Conservation (phyloP, 2,329 filamentous ascomycete genomes). For the Penicillium concentricum region DNA sequence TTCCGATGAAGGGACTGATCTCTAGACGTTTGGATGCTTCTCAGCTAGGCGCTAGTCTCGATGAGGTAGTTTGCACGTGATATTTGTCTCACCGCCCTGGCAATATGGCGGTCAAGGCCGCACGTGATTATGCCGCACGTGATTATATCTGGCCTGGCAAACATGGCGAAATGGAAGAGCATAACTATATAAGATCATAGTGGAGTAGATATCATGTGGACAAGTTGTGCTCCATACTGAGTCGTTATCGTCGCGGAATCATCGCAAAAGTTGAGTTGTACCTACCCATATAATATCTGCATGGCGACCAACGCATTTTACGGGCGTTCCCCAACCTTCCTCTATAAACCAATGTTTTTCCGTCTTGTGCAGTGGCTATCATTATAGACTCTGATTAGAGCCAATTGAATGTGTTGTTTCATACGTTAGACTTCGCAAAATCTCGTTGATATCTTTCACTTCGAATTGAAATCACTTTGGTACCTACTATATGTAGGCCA, state of each 20-base stretch:
- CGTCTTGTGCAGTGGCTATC: background rate
- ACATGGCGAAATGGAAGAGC: background rate
- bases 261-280: background rate
- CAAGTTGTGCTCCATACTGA: too few relatives aligned
- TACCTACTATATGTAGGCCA: background rate
- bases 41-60: slow-evolving; percentile 22
- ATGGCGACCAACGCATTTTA: background rate
- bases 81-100: background rate
- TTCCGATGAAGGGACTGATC: slow-evolving; percentile 29
- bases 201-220: too few relatives aligned
- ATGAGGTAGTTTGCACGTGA: slow-evolving; percentile 24
- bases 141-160: background rate
- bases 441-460: background rate
- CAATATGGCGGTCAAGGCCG: background rate
- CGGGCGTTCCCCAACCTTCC: background rate
- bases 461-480: background rate
- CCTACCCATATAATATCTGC: background rate
- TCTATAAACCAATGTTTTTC: background rate
- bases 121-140: background rate
- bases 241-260: too few relatives aligned
- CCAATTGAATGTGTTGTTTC: background rate
- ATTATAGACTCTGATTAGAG: background rate
- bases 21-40: slow-evolving; percentile 31
- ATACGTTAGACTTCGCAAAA: background rate
- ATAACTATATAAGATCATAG: too few relatives aligned